Evolutionary conservation across 192 early-diverging fungal genomes (phyloP), one percentile per base, ranked within the genome.

Genomic region (Coemansia sp.): DNA sequence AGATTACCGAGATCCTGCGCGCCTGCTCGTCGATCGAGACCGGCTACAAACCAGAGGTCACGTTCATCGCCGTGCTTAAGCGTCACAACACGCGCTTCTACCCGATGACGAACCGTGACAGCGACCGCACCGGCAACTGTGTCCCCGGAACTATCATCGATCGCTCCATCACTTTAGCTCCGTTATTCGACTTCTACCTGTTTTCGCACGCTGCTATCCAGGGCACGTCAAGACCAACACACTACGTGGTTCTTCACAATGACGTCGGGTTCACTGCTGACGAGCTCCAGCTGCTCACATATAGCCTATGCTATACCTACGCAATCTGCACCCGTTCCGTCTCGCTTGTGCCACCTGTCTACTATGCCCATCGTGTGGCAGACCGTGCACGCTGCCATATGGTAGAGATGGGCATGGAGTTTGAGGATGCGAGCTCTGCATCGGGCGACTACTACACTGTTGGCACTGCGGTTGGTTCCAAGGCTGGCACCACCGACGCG

Each of bases 331-430:
- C 95, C 0, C 87, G 94, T 25, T 87, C 89, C 0, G 96, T 98
- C 2, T 92, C 91, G 2, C 88, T 97, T 7, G 86, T 88, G 0
- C 94, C 95, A 7, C 93, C 95, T 0, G 94, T 89, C 9, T 98
- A 97, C 84, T 95, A 97, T 67, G 94, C 95, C 10, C 91, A 97
- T 73, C 71, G 96, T n/a, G 89, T 95, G 3, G 92, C 92, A 10
- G 88, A 87, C 21, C 85, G 93, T 18, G 94, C 93, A 1, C 87
- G 93, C 53, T 95, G 91, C 86, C 95, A 95, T 45, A 33, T 80
- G 52, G 68, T 71, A 21, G 66, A 74, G 33, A 71, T 80, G 71
- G 77, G 72, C 43, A 45, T 39, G 7, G 62, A 56, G 23, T 80
- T 80, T 49, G 77, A 80, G 35, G 77, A 74, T 20, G 72, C 76